Percentiles rank a stretch among this genome's conserved stretches.
phyloP scores from a whole-genome alignment of 1,284 basidiomycete species.

The Naganishia albida region DNA sequence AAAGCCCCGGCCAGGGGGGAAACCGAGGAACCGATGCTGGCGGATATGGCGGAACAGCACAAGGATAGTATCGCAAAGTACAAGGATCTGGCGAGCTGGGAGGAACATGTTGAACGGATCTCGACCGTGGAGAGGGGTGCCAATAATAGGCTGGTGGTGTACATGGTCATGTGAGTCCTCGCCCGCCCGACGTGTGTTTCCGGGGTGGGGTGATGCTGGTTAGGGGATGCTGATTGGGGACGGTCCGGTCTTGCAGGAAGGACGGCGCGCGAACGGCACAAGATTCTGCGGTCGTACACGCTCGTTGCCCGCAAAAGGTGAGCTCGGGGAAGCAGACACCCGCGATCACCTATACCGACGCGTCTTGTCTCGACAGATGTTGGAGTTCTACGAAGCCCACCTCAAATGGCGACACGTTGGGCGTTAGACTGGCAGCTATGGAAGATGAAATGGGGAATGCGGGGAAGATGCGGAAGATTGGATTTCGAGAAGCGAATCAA shows the following conservation, averaged over 20 bases:
- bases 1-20: constrained; percentile 13
- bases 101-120: constrained; percentile 44
- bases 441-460: too few species aligned
- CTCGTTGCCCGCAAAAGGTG: constrained; percentile 48
- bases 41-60: constrained; percentile 63
- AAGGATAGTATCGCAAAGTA: constrained; percentile 44
- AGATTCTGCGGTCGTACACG: constrained; percentile 41
- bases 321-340: background rate
- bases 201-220: background rate
- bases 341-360: background rate
- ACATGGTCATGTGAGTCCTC: constrained; percentile 49
- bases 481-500: background rate
- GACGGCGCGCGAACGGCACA: constrained; percentile 43
- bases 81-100: constrained; percentile 47
- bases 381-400: constrained; percentile 52
- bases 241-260: constrained; percentile 40
- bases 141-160: constrained; percentile 42
- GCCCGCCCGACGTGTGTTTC: background rate
- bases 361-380: constrained; percentile 39
- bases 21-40: constrained; percentile 43
- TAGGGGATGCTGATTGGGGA: background rate
- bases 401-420: constrained; percentile 42
- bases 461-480: too few species aligned
- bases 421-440: background rate
- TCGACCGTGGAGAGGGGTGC: constrained; percentile 47